A percentile compares a stretch with the other conserved stretches of the same genome.
phyloP scores from a whole-genome alignment of 2,329 filamentous ascomycete species.

The Ophiostoma ulmi region DNA sequence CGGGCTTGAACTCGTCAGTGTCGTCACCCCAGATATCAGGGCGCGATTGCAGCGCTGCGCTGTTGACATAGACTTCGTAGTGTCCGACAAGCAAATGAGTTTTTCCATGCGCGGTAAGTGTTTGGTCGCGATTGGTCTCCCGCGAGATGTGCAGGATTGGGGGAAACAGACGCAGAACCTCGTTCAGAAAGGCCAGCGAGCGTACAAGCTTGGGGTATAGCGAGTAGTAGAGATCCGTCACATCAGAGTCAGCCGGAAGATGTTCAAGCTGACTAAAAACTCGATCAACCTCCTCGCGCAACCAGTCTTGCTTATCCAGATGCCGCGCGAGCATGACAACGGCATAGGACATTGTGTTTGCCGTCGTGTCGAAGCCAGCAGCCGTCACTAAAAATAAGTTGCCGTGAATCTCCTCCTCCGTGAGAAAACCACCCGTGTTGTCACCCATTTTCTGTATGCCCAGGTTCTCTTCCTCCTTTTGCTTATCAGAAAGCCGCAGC shows the following conservation, averaged over 20 bases:
- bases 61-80: slow-evolving; percentile 37
- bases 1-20: slow-evolving; percentile 36
- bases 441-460: background rate
- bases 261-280: slow-evolving; percentile 40
- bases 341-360: slow-evolving; percentile 39
- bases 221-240: slow-evolving; percentile 36
- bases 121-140: slow-evolving; percentile 32
- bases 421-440: slow-evolving; percentile 3
- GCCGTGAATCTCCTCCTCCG: slow-evolving; percentile 33
- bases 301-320: slow-evolving; percentile 22
- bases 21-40: slow-evolving; percentile 33
- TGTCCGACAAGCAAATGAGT: slow-evolving; percentile 34
- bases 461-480: slow-evolving; percentile 25
- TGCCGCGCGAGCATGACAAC: slow-evolving; percentile 43
- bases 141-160: slow-evolving; percentile 38
- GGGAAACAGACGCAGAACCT: slow-evolving; percentile 41
- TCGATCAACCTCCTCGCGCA: slow-evolving; percentile 31
- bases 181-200: slow-evolving; percentile 44
- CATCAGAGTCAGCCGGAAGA: slow-evolving; percentile 30
- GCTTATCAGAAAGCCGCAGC: slow-evolving; percentile 31
- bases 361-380: slow-evolving; percentile 45
- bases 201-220: slow-evolving; percentile 42
- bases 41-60: slow-evolving; percentile 32
- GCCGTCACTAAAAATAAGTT: slow-evolving; percentile 49
- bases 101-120: slow-evolving; percentile 32